These are phyloP conservation scores for Pseudognaphalium luteoalbum DNA, from an alignment of 129 eudicot genomes.

Conservation along the genomic window DNA sequence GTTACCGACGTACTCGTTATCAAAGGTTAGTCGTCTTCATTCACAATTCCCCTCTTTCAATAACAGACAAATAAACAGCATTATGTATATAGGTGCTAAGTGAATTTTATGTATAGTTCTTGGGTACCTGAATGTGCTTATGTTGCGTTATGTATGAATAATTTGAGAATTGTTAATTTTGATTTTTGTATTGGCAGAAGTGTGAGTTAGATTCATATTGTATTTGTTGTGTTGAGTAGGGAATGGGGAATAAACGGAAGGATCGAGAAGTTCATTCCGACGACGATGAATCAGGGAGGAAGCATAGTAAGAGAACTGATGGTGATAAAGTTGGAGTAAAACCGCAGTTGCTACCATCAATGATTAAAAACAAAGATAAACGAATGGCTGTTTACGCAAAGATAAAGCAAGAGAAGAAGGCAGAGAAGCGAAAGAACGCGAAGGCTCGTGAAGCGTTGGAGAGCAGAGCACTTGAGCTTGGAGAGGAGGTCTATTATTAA, in stretches of 20 bases:
- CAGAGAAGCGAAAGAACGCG: slow-evolving; percentile 65
- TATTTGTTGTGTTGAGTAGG: slow-evolving; percentile 12
- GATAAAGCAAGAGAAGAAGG: slow-evolving; percentile 74
- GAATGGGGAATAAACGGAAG: slow-evolving; percentile 36
- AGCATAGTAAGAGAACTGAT: slow-evolving; percentile 23
- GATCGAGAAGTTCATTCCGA: slow-evolving; percentile 35
- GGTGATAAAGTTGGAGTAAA: slow-evolving; percentile 22
- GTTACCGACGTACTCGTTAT: not conserved
- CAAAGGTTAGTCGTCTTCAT: not conserved
- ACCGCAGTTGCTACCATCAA: slow-evolving; percentile 58
- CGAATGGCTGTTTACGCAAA: slow-evolving; percentile 72
- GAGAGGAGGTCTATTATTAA: slow-evolving; percentile 88
- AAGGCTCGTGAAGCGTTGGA: slow-evolving; percentile 87
- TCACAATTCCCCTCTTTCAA: not conserved
- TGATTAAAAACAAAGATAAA: slow-evolving; percentile 83
- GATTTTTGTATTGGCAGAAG: not conserved
- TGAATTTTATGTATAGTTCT: not conserved
- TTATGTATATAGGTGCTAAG: no score
- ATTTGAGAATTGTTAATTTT: not conserved
- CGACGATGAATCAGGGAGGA: slow-evolving; percentile 27
- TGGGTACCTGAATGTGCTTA: not conserved
- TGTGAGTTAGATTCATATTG: not conserved
- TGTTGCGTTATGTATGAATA: not conserved
- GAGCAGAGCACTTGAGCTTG: slow-evolving; percentile 85
- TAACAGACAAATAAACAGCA: not conserved